Evolutionary conservation across 192 early-diverging fungal genomes (phyloP).

Genomic region (Backusella westeae): DNA sequence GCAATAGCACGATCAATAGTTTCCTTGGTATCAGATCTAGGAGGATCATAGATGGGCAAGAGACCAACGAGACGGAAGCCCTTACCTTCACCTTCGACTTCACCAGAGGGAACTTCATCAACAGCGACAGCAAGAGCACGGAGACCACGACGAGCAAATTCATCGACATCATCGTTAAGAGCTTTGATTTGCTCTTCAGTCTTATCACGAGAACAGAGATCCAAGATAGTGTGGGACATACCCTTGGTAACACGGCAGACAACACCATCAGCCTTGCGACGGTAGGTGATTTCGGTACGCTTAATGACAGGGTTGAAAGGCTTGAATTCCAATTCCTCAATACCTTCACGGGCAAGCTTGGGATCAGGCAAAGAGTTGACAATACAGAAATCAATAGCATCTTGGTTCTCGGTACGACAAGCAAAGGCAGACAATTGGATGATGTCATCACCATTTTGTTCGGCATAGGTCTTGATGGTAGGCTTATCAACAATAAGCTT

Average conservation of each 20-base stretch:
- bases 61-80: conserved; percentile 69
- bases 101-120: conserved; percentile 61
- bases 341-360: conserved; percentile 57
- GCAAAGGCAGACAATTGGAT: conserved; percentile 70
- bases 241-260: conserved; percentile 72
- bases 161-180: conserved; percentile 56
- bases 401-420: conserved; percentile 72
- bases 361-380: conserved; percentile 61
- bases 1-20: conserved; percentile 71
- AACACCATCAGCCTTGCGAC: conserved; percentile 57
- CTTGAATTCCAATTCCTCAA: conserved; percentile 65
- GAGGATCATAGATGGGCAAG: conserved; percentile 74
- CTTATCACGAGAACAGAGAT: conserved; percentile 70
- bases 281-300: conserved; percentile 74
- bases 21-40: conserved; percentile 76
- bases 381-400: conserved; percentile 77
- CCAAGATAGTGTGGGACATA: conserved; percentile 68
- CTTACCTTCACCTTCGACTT: conserved; percentile 57
- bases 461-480: conserved; percentile 70
- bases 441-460: conserved; percentile 56
- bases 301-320: conserved; percentile 76
- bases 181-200: conserved; percentile 51
- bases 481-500: conserved; percentile 67
- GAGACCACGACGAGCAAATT: conserved; percentile 62
- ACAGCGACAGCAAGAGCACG: conserved; percentile 76